Conservation (phyloP, 306 rosid species). For the Dryas alaskensis region DNA sequence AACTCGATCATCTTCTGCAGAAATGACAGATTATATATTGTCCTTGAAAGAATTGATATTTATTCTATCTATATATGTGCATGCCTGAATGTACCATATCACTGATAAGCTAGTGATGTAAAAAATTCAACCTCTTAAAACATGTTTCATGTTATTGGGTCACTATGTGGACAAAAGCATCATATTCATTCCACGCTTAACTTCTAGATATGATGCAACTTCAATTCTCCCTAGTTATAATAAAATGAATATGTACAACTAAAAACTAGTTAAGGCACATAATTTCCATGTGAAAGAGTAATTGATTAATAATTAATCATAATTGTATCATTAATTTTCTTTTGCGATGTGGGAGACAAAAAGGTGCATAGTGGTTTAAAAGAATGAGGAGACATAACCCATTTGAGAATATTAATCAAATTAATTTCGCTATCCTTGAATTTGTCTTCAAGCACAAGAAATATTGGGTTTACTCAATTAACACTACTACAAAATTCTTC, state of each 20-base stretch:
- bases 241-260: neutral
- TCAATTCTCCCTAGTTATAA: neutral
- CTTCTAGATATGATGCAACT: neutral
- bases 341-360: constrained; percentile 20
- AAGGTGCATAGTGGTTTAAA: constrained; percentile 17
- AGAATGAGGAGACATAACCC: constrained; percentile 6
- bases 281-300: neutral
- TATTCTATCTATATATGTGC: neutral
- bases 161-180: neutral
- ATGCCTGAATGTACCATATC: too few species aligned
- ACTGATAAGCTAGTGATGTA: too few species aligned
- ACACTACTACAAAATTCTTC: too few species aligned
- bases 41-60: neutral
- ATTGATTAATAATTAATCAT: neutral
- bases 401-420: neutral
- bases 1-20: neutral
- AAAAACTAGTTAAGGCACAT: neutral
- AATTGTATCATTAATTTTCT: neutral
- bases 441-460: constrained; percentile 1
- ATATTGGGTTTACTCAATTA: neutral
- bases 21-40: neutral
- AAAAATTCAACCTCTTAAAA: neutral
- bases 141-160: neutral
- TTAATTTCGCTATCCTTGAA: neutral
- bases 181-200: neutral